These are phyloP conservation scores for Hypoxylon sp. DNA, from an alignment of 2,329 filamentous ascomycete species.

Conservation along the genomic window DNA sequence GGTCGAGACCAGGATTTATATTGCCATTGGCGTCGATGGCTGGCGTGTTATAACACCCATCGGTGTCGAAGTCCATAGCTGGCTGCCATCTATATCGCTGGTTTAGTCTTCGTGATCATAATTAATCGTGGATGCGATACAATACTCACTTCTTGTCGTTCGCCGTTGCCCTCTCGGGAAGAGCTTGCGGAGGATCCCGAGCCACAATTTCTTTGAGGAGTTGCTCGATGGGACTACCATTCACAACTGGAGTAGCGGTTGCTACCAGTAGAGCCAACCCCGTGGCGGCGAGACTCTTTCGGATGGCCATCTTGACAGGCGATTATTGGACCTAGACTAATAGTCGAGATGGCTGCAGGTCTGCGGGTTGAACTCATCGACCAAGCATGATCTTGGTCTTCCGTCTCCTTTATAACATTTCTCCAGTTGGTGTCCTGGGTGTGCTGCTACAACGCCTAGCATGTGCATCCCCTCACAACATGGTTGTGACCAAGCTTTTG, in stretches of 20 bases:
- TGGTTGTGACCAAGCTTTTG: slow-evolving; percentile 16
- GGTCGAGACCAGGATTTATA: slow-evolving; percentile 53
- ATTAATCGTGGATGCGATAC: neutral
- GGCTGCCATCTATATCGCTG: slow-evolving; percentile 47
- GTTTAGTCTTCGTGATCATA: slow-evolving; percentile 17
- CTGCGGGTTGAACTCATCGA: slow-evolving; percentile 4
- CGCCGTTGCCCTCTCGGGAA: slow-evolving; percentile 50
- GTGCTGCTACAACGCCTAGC: slow-evolving; percentile 17
- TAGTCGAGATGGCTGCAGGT: slow-evolving; percentile 13
- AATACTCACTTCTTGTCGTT: slow-evolving; percentile 49
- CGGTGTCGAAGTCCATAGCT: slow-evolving; percentile 56
- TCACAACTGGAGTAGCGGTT: slow-evolving; percentile 36
- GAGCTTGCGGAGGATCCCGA: slow-evolving; percentile 49
- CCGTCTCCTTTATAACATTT: slow-evolving; percentile 34
- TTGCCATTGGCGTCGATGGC: slow-evolving; percentile 57
- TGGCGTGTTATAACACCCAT: slow-evolving; percentile 59
- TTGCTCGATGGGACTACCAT: slow-evolving; percentile 40
- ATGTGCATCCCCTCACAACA: slow-evolving; percentile 21
- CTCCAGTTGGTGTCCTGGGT: slow-evolving; percentile 7
- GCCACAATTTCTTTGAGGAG: slow-evolving; percentile 42
- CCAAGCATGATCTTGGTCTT: slow-evolving; percentile 3
- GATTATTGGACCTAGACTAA: slow-evolving; percentile 18
- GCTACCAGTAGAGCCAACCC: slow-evolving; percentile 47
- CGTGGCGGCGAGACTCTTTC: slow-evolving; percentile 44
- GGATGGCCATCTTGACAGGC: slow-evolving; percentile 45